Evolutionary conservation across 2,329 filamentous ascomycete genomes (phyloP).

Genomic region (Epichloe brachyelytri): DNA sequence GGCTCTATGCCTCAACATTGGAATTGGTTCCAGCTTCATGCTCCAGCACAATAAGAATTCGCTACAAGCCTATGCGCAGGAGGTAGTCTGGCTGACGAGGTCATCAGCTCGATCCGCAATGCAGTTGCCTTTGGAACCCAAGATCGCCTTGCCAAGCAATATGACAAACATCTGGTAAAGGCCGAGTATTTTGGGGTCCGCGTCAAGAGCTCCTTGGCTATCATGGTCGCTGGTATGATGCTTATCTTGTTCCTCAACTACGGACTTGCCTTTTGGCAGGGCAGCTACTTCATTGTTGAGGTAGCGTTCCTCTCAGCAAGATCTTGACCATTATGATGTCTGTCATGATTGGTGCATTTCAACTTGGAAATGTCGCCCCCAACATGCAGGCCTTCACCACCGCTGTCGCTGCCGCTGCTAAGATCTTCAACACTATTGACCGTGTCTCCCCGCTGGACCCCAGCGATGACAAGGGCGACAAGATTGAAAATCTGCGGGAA

Average conservation of each 20-base stretch:
- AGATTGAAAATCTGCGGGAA: slow-evolving; percentile 57
- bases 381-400: slow-evolving; percentile 79
- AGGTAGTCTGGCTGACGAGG: slow-evolving; percentile 89
- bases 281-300: slow-evolving; percentile 58
- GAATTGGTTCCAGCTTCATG: slow-evolving; percentile 57
- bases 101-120: slow-evolving; percentile 85
- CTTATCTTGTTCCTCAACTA: slow-evolving; percentile 76
- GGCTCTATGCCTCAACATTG: slow-evolving; percentile 68
- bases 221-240: slow-evolving; percentile 80
- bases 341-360: slow-evolving; percentile 87
- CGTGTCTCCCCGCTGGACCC: slow-evolving; percentile 75
- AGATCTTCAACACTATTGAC: slow-evolving; percentile 92
- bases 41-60: slow-evolving; percentile 70
- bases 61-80: slow-evolving; percentile 66
- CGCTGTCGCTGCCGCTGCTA: slow-evolving; percentile 69
- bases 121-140: slow-evolving; percentile 89
- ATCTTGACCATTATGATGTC: slow-evolving; percentile 81
- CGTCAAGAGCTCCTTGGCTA: slow-evolving; percentile 56
- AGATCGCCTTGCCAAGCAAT: slow-evolving; percentile 77
- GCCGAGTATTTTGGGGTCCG: slow-evolving; percentile 68
- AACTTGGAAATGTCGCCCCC: slow-evolving; percentile 75
- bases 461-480: slow-evolving; percentile 54
- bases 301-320: slow-evolving; percentile 51
- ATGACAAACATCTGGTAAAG: slow-evolving; percentile 59
- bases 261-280: slow-evolving; percentile 79